Conservation (phyloP, 148 eudicot species). For the Drosera capensis region DNA sequence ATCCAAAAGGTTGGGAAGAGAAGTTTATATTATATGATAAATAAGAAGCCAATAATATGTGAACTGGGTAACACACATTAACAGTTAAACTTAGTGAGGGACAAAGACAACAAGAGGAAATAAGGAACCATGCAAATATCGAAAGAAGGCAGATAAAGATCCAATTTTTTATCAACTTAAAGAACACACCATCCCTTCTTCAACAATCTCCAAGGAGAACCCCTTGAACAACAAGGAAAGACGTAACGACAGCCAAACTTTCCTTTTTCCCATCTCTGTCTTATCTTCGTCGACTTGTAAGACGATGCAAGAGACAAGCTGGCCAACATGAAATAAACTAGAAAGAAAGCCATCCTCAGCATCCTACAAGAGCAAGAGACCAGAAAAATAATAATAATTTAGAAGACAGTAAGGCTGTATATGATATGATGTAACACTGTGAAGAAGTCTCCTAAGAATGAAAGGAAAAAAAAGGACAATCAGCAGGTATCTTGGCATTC, state of each 20-base stretch:
- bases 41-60: too few species aligned
- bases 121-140: neutral
- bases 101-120: neutral
- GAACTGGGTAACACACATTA: too few species aligned
- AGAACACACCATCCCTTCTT: conserved; percentile 86
- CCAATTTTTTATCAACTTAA: neutral
- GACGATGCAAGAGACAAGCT: conserved; percentile 78
- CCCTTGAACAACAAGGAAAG: conserved; percentile 72
- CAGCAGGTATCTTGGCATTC: too few species aligned
- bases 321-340: conserved; percentile 53
- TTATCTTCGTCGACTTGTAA: conserved; percentile 68
- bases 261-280: conserved; percentile 65
- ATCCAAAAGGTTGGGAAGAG: too few species aligned
- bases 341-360: conserved; percentile 25
- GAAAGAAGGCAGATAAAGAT: neutral
- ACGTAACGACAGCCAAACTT: conserved; percentile 83
- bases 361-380: neutral
- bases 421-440: neutral
- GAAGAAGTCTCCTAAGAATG: too few species aligned
- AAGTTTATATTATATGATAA: too few species aligned
- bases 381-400: neutral
- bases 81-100: too few species aligned
- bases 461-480: too few species aligned
- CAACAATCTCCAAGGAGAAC: conserved; percentile 63
- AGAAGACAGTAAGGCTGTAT: neutral